Evolutionary conservation across 2,329 filamentous ascomycete species (phyloP), one percentile per base, ranked within the genome.

Genomic region (Ophiostoma tasmaniense): DNA sequence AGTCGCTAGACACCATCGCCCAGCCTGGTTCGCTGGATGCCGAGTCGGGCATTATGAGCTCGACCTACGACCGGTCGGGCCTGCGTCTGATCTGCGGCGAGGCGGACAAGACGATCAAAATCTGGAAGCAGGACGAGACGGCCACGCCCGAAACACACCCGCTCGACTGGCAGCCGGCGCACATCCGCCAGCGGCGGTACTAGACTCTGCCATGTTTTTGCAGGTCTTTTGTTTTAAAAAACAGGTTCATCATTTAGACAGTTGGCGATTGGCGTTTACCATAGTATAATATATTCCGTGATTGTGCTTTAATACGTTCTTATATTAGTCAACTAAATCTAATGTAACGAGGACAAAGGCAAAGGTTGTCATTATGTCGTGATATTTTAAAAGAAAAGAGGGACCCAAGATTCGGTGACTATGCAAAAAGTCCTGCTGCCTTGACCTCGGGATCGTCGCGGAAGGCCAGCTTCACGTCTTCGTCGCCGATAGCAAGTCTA

Each of bases 71-170:
- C 76, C 86, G 86, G 71, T 97, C 93, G 0, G 95, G 95, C 0
- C 76, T 97, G 75, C 87, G 95, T 73, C 82, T 99, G 74, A 96
- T 99, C 72, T 93, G 91, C 25, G 96, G 96, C 64, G 95, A 99
- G 80, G 92, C 93, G 6, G 95, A 99, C 78, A 99, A 99, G 84
- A 97, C 93, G 0, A 97, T 97, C 78, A 98, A 99, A 85, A 87
- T 99, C 70, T 99, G 95, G 95, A 96, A 93, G 79, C 90, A 90
- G 73, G 95, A 99, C 77, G 92, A 96, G 64, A 87, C 90, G 67
- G 95, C 95, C 22, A 97, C 94, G 0, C 90, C 90, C 50, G 92
- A 98, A 78, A 91, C 90, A 1, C 93, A 98, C 79, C 95, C 95
- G 2, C 79, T 99, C 61, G 89, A 96, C 62, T 99, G 95, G 95